A percentile compares a stretch with the other conserved stretches of the same genome.
These are phyloP conservation scores for Beauveria sp. DNA, from an alignment of 2,329 filamentous ascomycete genomes.

Conservation along the genomic window DNA sequence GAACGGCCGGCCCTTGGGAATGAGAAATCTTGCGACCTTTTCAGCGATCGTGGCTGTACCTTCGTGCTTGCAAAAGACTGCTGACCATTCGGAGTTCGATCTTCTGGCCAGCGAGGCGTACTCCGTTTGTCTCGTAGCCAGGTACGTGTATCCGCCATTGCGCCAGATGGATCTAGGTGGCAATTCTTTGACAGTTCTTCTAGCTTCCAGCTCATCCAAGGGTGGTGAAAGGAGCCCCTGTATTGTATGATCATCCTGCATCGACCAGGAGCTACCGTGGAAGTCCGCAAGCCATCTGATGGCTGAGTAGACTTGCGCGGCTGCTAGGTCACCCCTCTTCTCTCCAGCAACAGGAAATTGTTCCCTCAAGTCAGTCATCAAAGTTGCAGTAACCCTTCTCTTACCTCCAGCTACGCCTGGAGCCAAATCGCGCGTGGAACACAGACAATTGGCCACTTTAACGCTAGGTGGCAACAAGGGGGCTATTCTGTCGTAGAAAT, in stretches of 20 bases:
- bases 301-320: conserved; percentile 42
- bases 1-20: conserved; percentile 33
- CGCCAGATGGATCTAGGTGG: conserved; percentile 41
- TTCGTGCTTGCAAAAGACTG: conserved; percentile 33
- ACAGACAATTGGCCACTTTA: conserved; percentile 43
- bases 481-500: conserved; percentile 53
- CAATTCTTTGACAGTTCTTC: conserved; percentile 15
- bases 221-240: conserved; percentile 43
- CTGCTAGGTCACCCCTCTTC: conserved; percentile 39
- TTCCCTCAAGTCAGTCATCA: conserved; percentile 49
- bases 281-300: conserved; percentile 57
- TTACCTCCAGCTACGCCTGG: conserved; percentile 23
- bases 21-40: conserved; percentile 43
- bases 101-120: conserved; percentile 41
- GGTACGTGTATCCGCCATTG: conserved; percentile 63
- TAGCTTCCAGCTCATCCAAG: conserved; percentile 40
- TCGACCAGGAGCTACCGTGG: conserved; percentile 46
- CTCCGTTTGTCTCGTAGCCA: conserved; percentile 53
- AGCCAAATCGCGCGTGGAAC: conserved; percentile 27
- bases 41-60: conserved; percentile 37
- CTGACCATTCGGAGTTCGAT: conserved; percentile 46
- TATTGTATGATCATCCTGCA: conserved; percentile 21
- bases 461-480: conserved; percentile 36
- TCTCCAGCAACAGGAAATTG: conserved; percentile 49
- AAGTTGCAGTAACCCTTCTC: conserved; percentile 39